phyloP scores from a whole-genome alignment of 2,329 filamentous ascomycete genomes.

The Xylaria multiplex region DNA sequence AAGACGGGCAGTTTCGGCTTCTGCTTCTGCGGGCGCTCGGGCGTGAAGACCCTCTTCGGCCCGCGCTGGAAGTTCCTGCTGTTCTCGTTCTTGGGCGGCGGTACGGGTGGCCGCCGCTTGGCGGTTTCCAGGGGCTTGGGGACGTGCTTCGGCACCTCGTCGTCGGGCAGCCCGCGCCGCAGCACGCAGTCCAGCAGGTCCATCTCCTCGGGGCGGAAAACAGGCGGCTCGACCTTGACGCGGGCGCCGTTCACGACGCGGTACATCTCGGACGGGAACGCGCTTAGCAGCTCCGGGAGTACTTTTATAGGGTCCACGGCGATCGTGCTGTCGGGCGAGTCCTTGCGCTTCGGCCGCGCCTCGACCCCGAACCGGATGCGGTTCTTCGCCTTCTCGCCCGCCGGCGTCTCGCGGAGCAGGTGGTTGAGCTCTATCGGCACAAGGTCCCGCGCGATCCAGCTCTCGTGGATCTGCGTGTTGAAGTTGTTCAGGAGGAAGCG shows the following conservation, averaged over 20 bases:
- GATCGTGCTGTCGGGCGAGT: conserved; percentile 23
- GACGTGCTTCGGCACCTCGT: conserved; percentile 6
- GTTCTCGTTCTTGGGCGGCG: conserved; percentile 25
- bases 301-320: conserved; percentile 37
- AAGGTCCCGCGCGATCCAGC: conserved; percentile 39
- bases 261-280: conserved; percentile 32
- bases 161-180: conserved; percentile 17
- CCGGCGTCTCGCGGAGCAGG: conserved; percentile 29
- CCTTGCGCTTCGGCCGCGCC: conserved; percentile 27
- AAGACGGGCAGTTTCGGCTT: conserved; percentile 1
- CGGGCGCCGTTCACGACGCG: conserved; percentile 19
- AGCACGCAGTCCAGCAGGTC: conserved; percentile 35
- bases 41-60: conserved; percentile 14
- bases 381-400: conserved; percentile 3
- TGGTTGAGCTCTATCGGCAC: conserved; percentile 41
- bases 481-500: conserved; percentile 39
- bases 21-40: background rate
- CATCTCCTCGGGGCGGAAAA: conserved; percentile 34
- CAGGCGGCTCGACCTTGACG: conserved; percentile 25
- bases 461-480: conserved; percentile 36
- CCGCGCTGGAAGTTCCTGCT: conserved; percentile 5
- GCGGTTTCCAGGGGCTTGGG: background rate
- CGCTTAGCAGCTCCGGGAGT: conserved; percentile 35
- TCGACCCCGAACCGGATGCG: conserved; percentile 27
- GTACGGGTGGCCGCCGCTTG: conserved; percentile 17